Evolutionary conservation across 306 rosid genomes (phyloP), one percentile per base, ranked within the genome.

Genomic region (Quercus rubra): DNA sequence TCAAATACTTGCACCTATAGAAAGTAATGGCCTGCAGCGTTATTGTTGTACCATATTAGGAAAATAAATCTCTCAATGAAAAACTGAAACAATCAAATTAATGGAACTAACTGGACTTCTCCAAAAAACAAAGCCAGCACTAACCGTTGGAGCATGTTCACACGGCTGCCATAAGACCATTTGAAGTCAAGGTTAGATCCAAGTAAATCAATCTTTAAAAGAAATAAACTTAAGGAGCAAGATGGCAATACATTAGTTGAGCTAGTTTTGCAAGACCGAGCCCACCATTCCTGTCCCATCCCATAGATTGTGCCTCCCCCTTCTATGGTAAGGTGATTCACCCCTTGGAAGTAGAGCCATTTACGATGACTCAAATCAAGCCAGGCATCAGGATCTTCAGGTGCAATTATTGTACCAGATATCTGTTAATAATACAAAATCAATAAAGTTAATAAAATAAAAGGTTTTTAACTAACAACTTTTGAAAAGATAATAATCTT

Each of bases 281-380:
- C 81, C 99, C 99, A 94, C 99, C 99, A 94, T 80, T 90, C 84
- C 3, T 87, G 89, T 52, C 99, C 99, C 97, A 82, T 92, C 75
- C 99, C 99, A 63, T 94, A 75, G 72, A 92, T 78, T 25, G 59
- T 84, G 59, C 99, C 99, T 52, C 92, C 92, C n/a, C 99, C 99
- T 46, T 89, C 89, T 19, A 94, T 6, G 25, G 94, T 85, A 51
- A 94, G 92, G 82, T 90, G 91, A 78, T 87, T 91, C 83, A 94
- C 87, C 76, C 87, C 83, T 23, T 85, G 87, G 73, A 94, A 82
- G 83, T 90, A 91, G 72, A 94, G 81, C 95, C 97, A 92, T 85
- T 90, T 94, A 2, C 91, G 86, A 23, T 41, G 75, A 88, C 85
- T 87, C 70, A 87, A 77, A 73, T 90, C 91, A 41, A 46, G 6